Percentiles rank a stretch among this genome's conserved stretches.
Conservation (phyloP, 208 protist species). For the Wallacemonas sp. region DNA sequence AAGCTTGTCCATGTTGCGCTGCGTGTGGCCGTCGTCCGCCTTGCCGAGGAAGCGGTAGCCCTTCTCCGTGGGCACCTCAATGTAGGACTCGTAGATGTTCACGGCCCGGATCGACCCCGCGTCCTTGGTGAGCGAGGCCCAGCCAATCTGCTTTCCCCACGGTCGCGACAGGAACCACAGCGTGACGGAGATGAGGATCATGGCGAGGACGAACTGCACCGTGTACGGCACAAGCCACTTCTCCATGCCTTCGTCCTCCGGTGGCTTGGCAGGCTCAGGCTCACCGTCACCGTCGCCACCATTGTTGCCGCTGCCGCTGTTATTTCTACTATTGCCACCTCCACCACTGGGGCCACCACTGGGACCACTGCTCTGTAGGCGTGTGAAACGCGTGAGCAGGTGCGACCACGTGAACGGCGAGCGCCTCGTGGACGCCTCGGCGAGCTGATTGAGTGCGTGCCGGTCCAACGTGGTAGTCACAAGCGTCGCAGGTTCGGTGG, state of each 20-base stretch:
- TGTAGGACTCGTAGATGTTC: constrained; percentile 59
- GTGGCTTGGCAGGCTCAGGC: background rate
- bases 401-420: background rate
- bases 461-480: too few relatives aligned
- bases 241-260: constrained; percentile 47
- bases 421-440: too few relatives aligned
- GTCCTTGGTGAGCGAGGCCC: constrained; percentile 45
- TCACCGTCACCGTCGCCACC: constrained; percentile 7
- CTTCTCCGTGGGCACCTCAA: constrained; percentile 46
- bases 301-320: background rate
- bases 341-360: constrained; percentile 15
- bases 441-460: too few relatives aligned
- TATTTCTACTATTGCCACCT: background rate
- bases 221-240: constrained; percentile 60
- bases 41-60: constrained; percentile 57
- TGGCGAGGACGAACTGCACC: constrained; percentile 57
- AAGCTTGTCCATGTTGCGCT: constrained; percentile 52
- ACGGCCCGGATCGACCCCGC: constrained; percentile 43
- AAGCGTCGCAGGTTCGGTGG: too few relatives aligned
- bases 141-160: constrained; percentile 42
- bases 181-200: constrained; percentile 43
- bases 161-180: constrained; percentile 54
- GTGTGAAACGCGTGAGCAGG: background rate
- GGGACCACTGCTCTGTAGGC: background rate
- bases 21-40: constrained; percentile 61